phyloP scores from a whole-genome alignment of 352 stramenopile species.

The Phytophthora macrochlamydospora region DNA sequence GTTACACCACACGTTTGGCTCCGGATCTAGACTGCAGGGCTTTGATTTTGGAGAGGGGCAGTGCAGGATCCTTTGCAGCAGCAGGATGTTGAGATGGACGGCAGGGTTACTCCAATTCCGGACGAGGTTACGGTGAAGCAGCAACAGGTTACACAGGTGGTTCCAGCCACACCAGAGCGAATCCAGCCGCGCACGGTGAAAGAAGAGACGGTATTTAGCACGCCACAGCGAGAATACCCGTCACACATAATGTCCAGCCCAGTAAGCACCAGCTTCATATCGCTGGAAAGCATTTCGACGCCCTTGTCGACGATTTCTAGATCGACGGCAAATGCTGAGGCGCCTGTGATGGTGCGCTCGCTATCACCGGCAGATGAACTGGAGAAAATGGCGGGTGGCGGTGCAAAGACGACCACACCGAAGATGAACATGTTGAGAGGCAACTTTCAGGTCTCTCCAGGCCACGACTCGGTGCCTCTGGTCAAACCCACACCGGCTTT shows the following conservation, averaged over 20 bases:
- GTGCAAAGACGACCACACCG: constrained; percentile 53
- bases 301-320: constrained; percentile 30
- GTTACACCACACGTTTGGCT: constrained; percentile 63
- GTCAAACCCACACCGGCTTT: constrained; percentile 38
- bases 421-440: constrained; percentile 70
- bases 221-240: constrained; percentile 39
- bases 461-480: constrained; percentile 23
- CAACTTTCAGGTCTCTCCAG: constrained; percentile 46
- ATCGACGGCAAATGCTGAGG: constrained; percentile 17
- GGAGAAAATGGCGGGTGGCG: constrained; percentile 61
- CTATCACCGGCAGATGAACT: constrained; percentile 65
- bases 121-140: constrained; percentile 11
- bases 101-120: background rate
- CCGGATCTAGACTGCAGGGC: constrained; percentile 40
- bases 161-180: constrained; percentile 15
- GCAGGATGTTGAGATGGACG: constrained; percentile 33
- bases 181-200: constrained; percentile 12
- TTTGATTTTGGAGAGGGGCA: constrained; percentile 51
- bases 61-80: constrained; percentile 20
- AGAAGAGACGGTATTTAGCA: constrained; percentile 39
- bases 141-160: constrained; percentile 6
- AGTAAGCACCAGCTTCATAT: constrained; percentile 40
- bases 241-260: constrained; percentile 30
- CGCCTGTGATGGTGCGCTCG: constrained; percentile 34
- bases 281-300: constrained; percentile 33